These are phyloP conservation scores for Phytopythium vexans DNA, from an alignment of 352 stramenopile species.

Conservation along the genomic window DNA sequence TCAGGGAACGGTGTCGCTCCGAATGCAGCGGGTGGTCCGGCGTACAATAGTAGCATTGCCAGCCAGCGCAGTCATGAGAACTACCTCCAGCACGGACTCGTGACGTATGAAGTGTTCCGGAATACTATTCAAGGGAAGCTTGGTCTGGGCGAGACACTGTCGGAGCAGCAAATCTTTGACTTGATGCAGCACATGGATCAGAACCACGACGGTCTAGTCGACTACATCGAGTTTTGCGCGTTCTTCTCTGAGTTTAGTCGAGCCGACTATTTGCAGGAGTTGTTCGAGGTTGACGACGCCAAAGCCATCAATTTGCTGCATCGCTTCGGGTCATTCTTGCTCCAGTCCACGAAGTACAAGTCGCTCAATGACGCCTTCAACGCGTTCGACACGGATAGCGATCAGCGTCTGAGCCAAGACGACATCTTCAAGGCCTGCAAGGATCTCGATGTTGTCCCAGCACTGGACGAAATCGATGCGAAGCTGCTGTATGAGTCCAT, in stretches of 20 bases:
- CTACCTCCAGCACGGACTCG: slow-evolving; percentile 42
- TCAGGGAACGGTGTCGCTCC: slow-evolving; percentile 13
- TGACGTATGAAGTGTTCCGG: slow-evolving; percentile 80
- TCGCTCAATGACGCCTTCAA: slow-evolving; percentile 57
- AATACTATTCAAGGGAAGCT: slow-evolving; percentile 65
- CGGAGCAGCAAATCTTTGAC: slow-evolving; percentile 90
- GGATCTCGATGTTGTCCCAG: slow-evolving; percentile 43
- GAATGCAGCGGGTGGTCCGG: slow-evolving; percentile 17
- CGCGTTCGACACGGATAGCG: slow-evolving; percentile 40
- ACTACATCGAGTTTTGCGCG: slow-evolving; percentile 87
- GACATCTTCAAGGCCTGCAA: slow-evolving; percentile 56
- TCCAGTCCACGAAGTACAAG: slow-evolving; percentile 35
- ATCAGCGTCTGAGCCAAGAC: slow-evolving; percentile 31
- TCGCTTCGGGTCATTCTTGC: slow-evolving; percentile 50
- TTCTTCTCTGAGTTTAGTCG: slow-evolving; percentile 85
- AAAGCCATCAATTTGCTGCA: slow-evolving; percentile 69
- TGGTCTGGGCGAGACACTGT: slow-evolving; percentile 56
- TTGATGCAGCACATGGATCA: slow-evolving; percentile 92
- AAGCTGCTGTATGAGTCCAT: slow-evolving; percentile 62
- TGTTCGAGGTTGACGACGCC: slow-evolving; percentile 76
- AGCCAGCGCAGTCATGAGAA: slow-evolving; percentile 40
- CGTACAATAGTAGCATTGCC: slow-evolving; percentile 23
- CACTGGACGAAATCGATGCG: slow-evolving; percentile 42
- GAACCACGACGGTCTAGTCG: slow-evolving; percentile 87
- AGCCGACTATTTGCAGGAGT: slow-evolving; percentile 62